Evolutionary conservation across 352 stramenopile genomes (phyloP).

Genomic region (Phytophthora hybrid): DNA sequence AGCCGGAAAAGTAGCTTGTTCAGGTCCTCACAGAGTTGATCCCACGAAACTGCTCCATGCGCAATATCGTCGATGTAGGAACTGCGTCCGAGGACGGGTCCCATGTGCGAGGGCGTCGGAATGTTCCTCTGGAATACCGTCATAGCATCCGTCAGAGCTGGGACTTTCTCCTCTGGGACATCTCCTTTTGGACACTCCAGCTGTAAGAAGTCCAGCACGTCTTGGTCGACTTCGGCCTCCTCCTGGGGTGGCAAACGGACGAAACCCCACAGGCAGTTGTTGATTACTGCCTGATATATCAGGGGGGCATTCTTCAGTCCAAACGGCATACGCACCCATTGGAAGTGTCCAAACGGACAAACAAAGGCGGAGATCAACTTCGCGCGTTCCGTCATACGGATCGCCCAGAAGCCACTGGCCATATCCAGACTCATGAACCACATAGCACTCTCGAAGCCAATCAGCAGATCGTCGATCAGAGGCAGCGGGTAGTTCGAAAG

Average conservation of each 20-base stretch:
- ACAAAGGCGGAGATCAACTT: constrained; percentile 31
- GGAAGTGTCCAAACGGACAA: constrained; percentile 34
- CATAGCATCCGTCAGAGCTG: background rate
- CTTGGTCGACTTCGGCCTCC: background rate
- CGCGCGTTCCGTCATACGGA: constrained; percentile 23
- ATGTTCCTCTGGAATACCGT: constrained; percentile 2
- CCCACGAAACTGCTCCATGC: constrained; percentile 1
- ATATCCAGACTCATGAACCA: constrained; percentile 34
- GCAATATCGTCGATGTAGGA: constrained; percentile 17
- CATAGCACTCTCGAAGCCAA: too few species aligned
- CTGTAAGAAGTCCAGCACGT: background rate
- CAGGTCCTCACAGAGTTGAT: constrained; percentile 2
- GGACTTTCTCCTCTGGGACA: background rate
- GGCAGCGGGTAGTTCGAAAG: constrained; percentile 17
- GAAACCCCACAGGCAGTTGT: constrained; percentile 31
- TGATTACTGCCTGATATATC: constrained; percentile 23
- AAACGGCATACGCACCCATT: constrained; percentile 21
- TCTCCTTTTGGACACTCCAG: too few species aligned
- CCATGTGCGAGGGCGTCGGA: background rate
- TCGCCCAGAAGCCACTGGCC: constrained; percentile 30
- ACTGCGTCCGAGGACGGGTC: constrained; percentile 6
- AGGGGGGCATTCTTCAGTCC: constrained; percentile 30
- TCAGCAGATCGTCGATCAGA: too few species aligned
- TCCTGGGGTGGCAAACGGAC: constrained; percentile 1
- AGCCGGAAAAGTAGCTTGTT: background rate